Conservation (phyloP, 2,329 filamentous ascomycete species). For the Alternaria sp. region DNA sequence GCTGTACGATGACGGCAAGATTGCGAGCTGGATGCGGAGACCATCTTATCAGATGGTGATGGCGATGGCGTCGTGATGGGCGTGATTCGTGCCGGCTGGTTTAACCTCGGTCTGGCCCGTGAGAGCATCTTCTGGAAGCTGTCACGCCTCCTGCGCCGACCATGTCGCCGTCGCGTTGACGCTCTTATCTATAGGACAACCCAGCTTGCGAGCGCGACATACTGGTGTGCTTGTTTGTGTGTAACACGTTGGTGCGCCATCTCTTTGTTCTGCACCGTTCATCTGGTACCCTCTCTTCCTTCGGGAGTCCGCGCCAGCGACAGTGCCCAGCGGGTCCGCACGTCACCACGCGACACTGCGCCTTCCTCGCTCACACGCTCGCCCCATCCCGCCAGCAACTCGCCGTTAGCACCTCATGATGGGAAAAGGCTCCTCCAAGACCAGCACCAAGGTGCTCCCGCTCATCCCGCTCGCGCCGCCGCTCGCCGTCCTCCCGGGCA, state of each 20-base stretch:
- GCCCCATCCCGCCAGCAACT: not conserved
- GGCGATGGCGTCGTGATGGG: not conserved
- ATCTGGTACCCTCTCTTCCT: not conserved
- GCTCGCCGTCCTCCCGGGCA: constrained; percentile 82
- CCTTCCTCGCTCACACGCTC: not conserved
- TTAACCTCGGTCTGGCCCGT: constrained; percentile 22
- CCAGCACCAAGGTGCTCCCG: constrained; percentile 61
- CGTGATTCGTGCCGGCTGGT: constrained; percentile 4
- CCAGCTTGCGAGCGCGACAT: not conserved
- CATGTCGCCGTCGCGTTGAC: not conserved
- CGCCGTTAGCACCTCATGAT: constrained; percentile 26
- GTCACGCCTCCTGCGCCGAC: constrained; percentile 6
- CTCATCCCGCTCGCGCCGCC: constrained; percentile 83
- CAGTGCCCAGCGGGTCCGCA: constrained; percentile 14
- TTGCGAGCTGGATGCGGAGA: constrained; percentile 1
- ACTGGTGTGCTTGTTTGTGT: not conserved
- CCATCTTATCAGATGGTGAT: constrained; percentile 9
- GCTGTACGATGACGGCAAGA: not conserved
- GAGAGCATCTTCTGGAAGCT: constrained; percentile 30
- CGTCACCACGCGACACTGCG: constrained; percentile 13
- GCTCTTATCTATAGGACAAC: not conserved
- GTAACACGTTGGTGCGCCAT: not conserved
- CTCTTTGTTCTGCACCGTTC: not conserved
- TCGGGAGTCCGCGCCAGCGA: constrained; percentile 11
- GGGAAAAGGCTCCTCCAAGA: constrained; percentile 46